Conservation (phyloP, 1,139 yeast genomes). For the Suhomyces bribrorum region DNA sequence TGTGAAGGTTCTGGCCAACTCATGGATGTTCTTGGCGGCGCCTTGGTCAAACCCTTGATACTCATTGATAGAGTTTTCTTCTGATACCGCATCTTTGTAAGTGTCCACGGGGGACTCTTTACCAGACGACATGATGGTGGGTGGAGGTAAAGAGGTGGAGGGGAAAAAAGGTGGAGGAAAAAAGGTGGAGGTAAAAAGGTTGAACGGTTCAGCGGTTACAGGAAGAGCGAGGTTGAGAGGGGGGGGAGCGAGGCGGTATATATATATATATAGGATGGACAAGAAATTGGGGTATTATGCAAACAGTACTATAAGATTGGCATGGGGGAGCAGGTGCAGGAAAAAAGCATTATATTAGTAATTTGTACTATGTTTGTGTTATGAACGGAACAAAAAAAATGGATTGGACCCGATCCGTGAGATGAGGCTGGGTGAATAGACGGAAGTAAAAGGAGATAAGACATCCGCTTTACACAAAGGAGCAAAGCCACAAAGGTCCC, state of each 20-base stretch:
- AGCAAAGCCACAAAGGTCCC: too few relatives aligned
- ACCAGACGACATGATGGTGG: conserved; percentile 8
- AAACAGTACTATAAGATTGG: too few relatives aligned
- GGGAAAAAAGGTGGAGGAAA: too few relatives aligned
- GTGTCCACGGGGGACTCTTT: conserved; percentile 9
- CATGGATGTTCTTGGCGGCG: conserved; percentile 42
- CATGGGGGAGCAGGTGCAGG: background rate
- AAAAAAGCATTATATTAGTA: background rate
- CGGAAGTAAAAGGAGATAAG: background rate
- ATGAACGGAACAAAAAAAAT: background rate
- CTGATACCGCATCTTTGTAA: conserved; percentile 10
- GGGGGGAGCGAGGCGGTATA: too few relatives aligned
- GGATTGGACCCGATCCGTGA: background rate
- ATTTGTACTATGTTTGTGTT: background rate
- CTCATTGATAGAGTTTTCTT: conserved; percentile 25
- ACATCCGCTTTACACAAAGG: too few relatives aligned
- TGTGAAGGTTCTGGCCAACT: conserved; percentile 62
- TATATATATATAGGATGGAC: too few relatives aligned
- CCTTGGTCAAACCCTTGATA: conserved; percentile 41
- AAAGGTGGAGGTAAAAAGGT: too few relatives aligned
- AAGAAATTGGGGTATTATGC: too few relatives aligned
- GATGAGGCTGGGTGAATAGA: background rate
- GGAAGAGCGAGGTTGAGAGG: too few relatives aligned
- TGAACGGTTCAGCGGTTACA: too few relatives aligned
- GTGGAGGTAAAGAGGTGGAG: too few relatives aligned